Base-by-base conservation (phyloP, 352 stramenopile genomes). In the Phytophthora cactorum region DNA sequence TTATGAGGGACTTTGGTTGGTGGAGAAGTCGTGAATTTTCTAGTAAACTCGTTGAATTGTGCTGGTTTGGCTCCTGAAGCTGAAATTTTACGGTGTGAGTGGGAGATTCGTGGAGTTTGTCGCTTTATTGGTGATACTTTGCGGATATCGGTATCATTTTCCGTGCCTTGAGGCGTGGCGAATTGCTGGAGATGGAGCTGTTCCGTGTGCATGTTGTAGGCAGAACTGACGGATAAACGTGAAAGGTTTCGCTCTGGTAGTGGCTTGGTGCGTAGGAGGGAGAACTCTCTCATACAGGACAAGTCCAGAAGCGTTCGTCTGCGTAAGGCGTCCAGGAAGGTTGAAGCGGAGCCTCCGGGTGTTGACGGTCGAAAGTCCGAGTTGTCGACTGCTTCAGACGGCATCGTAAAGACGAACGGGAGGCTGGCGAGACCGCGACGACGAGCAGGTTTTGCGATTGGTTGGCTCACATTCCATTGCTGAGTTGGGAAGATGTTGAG, bases 241-340 rank as follows among this genome's bases (percentile, higher is more conserved):
- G 75, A 75, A 7, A 86, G 59, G 25, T 81, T 84, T 31, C 79
- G 68, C n/a, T 87, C 74, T 0, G 52, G 10, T 38, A 75, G 49
- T 0, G 77, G 79, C 31, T 77, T 84, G 36, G 54, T 51, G 17
- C 72, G 76, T 1, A 76, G 59, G 22, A 84, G 59, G 9, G 77
- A 82, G 46, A 88, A 86, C 52, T 85, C 77, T 38, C 79, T 60
- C 79, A 88, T 88, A 57, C 79, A 88, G 4, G 49, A 63, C 49
- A 84, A 82, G 44, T 88, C 79, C 6, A 88, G 58, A 39, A 88
- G 63, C 14, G 79, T 82, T 34, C 63, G 75, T 15, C 63, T 71
- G 5, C 79, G 77, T 5, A 88, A 56, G 3, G 61, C 63, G 8
- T 70, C 63, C 14, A 88, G 59, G 10, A 88, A 77, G 27, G 50